Evolutionary conservation across 2,329 filamentous ascomycete genomes (phyloP), one percentile per base, ranked within the genome.

Genomic region (Phialocephala subalpina): DNA sequence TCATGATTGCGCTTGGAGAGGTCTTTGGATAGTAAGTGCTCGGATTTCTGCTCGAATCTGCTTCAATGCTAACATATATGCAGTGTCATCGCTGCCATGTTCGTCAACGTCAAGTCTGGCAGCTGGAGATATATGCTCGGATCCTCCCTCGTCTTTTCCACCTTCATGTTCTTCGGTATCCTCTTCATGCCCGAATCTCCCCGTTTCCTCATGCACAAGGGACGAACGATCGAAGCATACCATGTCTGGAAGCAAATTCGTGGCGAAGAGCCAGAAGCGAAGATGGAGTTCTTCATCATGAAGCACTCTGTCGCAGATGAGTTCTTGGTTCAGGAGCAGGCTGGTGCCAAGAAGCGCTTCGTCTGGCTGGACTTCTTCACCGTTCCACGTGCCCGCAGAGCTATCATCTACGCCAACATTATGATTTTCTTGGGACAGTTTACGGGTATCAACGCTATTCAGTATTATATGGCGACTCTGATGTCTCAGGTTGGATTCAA

Each of bases 311-410:
- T 91, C 12, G 80, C 80, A 25, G 86, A 90, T 69, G 82, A 90
- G 69, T 82, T 82, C 29, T 78, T 83, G 3, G 81, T 85, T 9
- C 81, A 84, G 66, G 77, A 82, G 9, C 82, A 85, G 67, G 83
- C 83, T 60, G 86, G 86, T 71, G 18, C 49, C 2, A 53, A 53
- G 49, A 82, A 82, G 64, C 83, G 83, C 33, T 91, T 86, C 78
- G 86, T 89, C 0, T 92, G 90, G 89, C 82, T 92, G 80, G 90
- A 93, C 75, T 91, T 92, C 79, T 86, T 92, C 79, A 92, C 89
- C 20, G 85, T 88, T 47, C 87, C 88, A 7, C 86, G 90, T 38
- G 87, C 87, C n/a, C 86, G 89, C 25, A 83, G 89, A 11, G 87
- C 89, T 1, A 81, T 91, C 52, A 77, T 91, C 66, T 91, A 90